These are phyloP conservation scores for Sporothrix pallida DNA, from an alignment of 2,329 filamentous ascomycete species.

Conservation along the genomic window DNA sequence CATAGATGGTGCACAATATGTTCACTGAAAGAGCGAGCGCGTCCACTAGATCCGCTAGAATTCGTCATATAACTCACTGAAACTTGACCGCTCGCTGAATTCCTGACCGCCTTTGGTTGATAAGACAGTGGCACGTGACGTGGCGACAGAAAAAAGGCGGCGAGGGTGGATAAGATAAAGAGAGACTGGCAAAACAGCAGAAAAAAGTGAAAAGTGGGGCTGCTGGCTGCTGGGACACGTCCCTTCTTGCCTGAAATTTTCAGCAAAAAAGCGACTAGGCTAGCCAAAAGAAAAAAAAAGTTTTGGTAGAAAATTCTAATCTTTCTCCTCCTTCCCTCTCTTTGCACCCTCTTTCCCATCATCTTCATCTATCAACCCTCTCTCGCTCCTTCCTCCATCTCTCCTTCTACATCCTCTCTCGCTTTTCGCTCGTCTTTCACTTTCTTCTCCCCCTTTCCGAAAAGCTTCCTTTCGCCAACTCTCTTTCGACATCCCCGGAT, in stretches of 20 bases:
- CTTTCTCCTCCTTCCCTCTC: slow-evolving; percentile 33
- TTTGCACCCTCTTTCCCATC: slow-evolving; percentile 16
- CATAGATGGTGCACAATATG: neutral
- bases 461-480: slow-evolving; percentile 5
- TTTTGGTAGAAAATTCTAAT: slow-evolving; percentile 36
- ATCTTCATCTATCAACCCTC: neutral
- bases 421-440: slow-evolving; percentile 6
- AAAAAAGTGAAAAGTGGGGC: slow-evolving; percentile 38
- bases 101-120: slow-evolving; percentile 15
- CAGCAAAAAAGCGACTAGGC: slow-evolving; percentile 27
- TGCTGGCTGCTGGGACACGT: neutral
- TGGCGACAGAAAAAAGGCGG: slow-evolving; percentile 33
- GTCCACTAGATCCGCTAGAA: neutral
- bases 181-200: slow-evolving; percentile 25
- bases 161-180: neutral
- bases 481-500: slow-evolving; percentile 11
- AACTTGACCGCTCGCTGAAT: neutral
- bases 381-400: neutral
- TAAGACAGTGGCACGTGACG: slow-evolving; percentile 31
- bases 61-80: neutral
- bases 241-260: slow-evolving; percentile 25
- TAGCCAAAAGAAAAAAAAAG: slow-evolving; percentile 35
- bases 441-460: neutral
- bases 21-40: too few relatives aligned
- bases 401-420: slow-evolving; percentile 16